phyloP scores from a whole-genome alignment of 768 basidiomycete species.

The Boletus pseudo-olivaceus region DNA sequence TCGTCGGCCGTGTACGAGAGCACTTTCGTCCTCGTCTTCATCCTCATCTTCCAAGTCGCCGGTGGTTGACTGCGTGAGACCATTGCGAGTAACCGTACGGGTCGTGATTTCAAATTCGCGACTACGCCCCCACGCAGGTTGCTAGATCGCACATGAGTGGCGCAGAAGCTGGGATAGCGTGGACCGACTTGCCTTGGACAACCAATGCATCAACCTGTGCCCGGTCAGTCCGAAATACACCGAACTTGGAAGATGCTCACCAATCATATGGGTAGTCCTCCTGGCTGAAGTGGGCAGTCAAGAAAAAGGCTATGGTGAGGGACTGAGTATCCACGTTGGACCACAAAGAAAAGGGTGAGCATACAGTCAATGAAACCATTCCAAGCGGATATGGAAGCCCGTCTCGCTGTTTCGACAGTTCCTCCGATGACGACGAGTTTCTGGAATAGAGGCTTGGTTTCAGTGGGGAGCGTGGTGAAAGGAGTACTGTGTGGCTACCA shows the following conservation, averaged over 20 bases:
- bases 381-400: constrained; percentile 82
- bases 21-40: constrained; percentile 54
- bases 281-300: constrained; percentile 85
- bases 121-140: constrained; percentile 87
- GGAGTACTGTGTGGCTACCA: constrained; percentile 43
- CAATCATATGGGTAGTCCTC: constrained; percentile 88
- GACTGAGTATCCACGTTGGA: constrained; percentile 6
- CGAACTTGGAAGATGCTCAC: constrained; percentile 34
- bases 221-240: constrained; percentile 2
- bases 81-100: constrained; percentile 61
- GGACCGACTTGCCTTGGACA: constrained; percentile 57
- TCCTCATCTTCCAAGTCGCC: constrained; percentile 83
- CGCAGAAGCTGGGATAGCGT: background rate
- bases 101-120: constrained; percentile 90
- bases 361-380: constrained; percentile 85
- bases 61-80: constrained; percentile 61
- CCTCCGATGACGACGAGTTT: constrained; percentile 90
- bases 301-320: constrained; percentile 64
- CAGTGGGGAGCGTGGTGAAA: background rate
- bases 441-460: constrained; percentile 34
- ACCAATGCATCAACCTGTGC: constrained; percentile 82
- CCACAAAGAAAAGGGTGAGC: background rate
- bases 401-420: constrained; percentile 80
- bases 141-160: constrained; percentile 43
- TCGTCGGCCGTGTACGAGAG: constrained; percentile 61